phyloP scores from a whole-genome alignment of 768 basidiomycete species.

The Serendipita sp. region DNA sequence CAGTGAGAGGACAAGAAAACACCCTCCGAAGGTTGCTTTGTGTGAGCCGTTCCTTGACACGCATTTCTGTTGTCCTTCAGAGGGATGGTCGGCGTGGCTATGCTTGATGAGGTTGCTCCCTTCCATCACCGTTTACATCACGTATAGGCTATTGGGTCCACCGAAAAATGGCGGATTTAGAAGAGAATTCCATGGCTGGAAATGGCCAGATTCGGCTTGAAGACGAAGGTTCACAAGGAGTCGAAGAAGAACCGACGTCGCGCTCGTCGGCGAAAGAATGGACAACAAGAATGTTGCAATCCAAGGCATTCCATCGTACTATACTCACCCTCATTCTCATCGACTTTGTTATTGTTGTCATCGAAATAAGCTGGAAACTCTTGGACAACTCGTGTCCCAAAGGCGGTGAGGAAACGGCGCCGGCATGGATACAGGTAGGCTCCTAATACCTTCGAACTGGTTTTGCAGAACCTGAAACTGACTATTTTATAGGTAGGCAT shows the following conservation, averaged over 20 bases:
- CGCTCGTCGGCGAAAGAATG: neutral
- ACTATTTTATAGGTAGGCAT: too few relatives aligned
- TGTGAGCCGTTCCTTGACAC: neutral
- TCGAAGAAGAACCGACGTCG: neutral
- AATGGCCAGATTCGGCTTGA: neutral
- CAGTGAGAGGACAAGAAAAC: too few relatives aligned
- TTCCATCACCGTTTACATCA: too few relatives aligned
- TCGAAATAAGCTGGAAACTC: slow-evolving; percentile 41
- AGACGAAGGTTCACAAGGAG: neutral
- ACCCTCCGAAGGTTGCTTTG: too few relatives aligned
- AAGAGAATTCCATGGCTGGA: neutral
- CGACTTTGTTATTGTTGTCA: slow-evolving; percentile 55
- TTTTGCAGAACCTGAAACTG: neutral
- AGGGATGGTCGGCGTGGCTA: too few relatives aligned
- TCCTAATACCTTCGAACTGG: neutral
- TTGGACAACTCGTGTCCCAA: neutral
- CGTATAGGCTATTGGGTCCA: too few relatives aligned
- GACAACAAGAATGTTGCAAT: neutral
- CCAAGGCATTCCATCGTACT: neutral
- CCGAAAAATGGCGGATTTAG: too few relatives aligned
- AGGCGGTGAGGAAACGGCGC: neutral
- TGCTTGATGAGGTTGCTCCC: too few relatives aligned
- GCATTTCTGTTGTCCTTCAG: too few relatives aligned
- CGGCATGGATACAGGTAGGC: neutral
- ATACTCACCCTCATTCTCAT: slow-evolving; percentile 23